Base-by-base conservation (phyloP, 331 rosid genomes). In the Rhamnella rubrinervis region DNA sequence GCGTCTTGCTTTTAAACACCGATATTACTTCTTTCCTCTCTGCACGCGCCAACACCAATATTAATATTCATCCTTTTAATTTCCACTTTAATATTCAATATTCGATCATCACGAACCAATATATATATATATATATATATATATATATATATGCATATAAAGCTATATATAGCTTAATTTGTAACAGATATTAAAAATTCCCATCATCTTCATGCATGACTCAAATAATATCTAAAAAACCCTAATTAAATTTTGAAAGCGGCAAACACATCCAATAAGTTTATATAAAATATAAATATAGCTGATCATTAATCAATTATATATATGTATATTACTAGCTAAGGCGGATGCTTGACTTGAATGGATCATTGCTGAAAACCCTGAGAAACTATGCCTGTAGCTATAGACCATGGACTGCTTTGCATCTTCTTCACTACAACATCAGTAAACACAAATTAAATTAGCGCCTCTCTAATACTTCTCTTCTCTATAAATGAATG, bases 331-430 rank as follows among this genome's bases (percentile, higher is more conserved):
- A 55, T 71, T 71, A 86, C 91, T 74, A 8, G 86, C 70, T 73
- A 86, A 82, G 25, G 78, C 39, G 52, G 59, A 46, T 49, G 88
- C 88, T 67, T 86, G 91, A 57, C 77, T 78, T 61, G 86, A 65
- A 74, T 78, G 76, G 62, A 86, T 83, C 80, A 75, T 74, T 28
- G 86, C 88, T 4, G 91, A 83, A 70, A 86, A 83, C 66, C 91
- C 91, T 28, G 91, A 86, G 79, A 86, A 78, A 53, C 84, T 75
- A 66, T 78, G 71, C 76, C 73, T 81, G 86, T 86, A 86, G 78
- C 86, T 86, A 57, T 86, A 83, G 47, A 86, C 74, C 76, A 86
- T 78, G 71, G 88, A 75, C 35, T 49, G 56, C 31, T 76, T 67
- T 17, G 83, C 86, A 66, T 81, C 91, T 73, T 80, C 80, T 63